These are phyloP conservation scores for Ustilago curta DNA, from an alignment of 1,284 basidiomycete species.

Conservation along the genomic window DNA sequence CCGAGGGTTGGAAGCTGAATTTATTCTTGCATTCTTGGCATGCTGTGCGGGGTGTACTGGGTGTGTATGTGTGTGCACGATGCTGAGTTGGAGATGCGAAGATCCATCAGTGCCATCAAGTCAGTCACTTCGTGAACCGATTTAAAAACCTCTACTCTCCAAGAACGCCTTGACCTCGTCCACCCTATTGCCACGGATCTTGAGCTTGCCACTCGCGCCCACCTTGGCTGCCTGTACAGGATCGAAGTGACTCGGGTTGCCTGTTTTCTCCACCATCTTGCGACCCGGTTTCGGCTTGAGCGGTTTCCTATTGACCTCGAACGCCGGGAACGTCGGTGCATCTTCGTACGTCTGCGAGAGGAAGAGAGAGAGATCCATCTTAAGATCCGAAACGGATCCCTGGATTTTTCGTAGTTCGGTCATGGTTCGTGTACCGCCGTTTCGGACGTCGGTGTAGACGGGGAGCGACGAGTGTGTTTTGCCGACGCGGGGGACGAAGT, in stretches of 20 bases:
- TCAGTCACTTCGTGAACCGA: too few species aligned
- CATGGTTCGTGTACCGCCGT: conserved; percentile 46
- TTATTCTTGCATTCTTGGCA: too few species aligned
- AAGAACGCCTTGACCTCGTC: conserved; percentile 42
- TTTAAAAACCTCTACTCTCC: conserved; percentile 42
- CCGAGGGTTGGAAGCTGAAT: too few species aligned
- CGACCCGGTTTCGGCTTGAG: conserved; percentile 15
- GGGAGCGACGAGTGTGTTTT: conserved; percentile 44
- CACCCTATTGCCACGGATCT: conserved; percentile 44
- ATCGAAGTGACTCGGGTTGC: conserved; percentile 21
- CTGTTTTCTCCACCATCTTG: conserved; percentile 15
- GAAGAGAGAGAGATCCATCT: conserved; percentile 30
- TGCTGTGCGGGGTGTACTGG: too few species aligned
- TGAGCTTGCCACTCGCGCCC: conserved; percentile 30
- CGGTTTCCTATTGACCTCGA: conserved; percentile 30
- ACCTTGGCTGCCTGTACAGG: conserved; percentile 33
- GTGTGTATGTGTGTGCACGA: not conserved
- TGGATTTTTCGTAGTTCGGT: conserved; percentile 58
- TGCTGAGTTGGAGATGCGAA: too few species aligned
- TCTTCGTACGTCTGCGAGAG: conserved; percentile 27
- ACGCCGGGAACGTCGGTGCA: not conserved
- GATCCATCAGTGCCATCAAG: too few species aligned
- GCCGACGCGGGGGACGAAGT: conserved; percentile 60
- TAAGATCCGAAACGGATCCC: conserved; percentile 42
- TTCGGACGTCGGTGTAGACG: conserved; percentile 56